These are phyloP conservation scores for Rhizopus delemar DNA, from an alignment of 371 early-diverging fungal genomes.

Conservation along the genomic window DNA sequence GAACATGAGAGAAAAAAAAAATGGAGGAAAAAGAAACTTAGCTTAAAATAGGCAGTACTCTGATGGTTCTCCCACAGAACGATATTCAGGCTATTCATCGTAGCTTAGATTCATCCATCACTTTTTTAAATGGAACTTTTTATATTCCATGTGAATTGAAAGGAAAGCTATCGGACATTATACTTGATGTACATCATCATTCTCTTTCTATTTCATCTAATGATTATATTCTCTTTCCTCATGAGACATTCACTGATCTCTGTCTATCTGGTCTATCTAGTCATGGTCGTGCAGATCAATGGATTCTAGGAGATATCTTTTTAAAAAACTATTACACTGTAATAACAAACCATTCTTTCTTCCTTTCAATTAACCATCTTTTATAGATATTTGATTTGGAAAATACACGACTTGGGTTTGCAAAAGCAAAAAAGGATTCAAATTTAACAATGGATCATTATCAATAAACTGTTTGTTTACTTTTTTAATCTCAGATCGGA, in stretches of 20 bases:
- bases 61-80: conserved; percentile 63
- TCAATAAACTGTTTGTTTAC: background rate
- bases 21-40: background rate
- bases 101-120: conserved; percentile 56
- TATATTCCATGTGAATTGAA: conserved; percentile 51
- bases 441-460: conserved; percentile 8
- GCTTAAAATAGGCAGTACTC: conserved; percentile 55
- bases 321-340: conserved; percentile 73
- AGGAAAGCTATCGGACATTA: conserved; percentile 47
- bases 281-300: conserved; percentile 41
- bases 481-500: too few species aligned
- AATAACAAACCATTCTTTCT: conserved; percentile 1
- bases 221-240: conserved; percentile 61
- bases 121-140: conserved; percentile 52
- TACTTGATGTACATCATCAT: conserved; percentile 54
- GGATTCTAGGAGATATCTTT: conserved; percentile 83
- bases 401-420: conserved; percentile 22
- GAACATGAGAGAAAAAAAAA: background rate
- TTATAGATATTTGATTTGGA: conserved; percentile 25
- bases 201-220: conserved; percentile 50
- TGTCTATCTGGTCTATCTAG: conserved; percentile 73
- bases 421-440: conserved; percentile 15
- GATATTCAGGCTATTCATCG: conserved; percentile 72
- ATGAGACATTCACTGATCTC: conserved; percentile 34
- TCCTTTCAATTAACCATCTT: too few species aligned